Base-by-base conservation (phyloP, 768 basidiomycete species). In the Serendipita sp. region DNA sequence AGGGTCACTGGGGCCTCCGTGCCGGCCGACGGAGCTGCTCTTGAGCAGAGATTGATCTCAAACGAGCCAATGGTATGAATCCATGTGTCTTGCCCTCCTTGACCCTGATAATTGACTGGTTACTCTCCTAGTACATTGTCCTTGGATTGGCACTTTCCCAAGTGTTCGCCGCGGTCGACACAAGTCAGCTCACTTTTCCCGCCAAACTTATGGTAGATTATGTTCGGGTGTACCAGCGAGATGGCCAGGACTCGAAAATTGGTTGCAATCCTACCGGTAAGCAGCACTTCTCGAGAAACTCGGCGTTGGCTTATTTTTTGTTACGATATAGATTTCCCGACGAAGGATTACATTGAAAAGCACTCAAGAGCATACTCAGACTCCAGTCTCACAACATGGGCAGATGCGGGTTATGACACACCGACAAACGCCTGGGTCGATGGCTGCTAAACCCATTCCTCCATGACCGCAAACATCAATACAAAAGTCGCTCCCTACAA, bases 201-300 rank as follows among this genome's bases (percentile, higher is more conserved):
- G 73, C 73, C 0, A 68, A 70, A n/a, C 68, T 76, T 70, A 65
- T 70, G 15, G 66, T 78, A 66, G 77, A 77, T 65, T 78, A 76
- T 64, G 73, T 78, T n/a, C 68, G 72, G 32, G 66, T 72, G 15
- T 66, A 66, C 58, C 75, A 76, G 67, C 70, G 72, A 35, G 56
- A 60, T 32, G 56, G 56, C 16, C 5, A 60, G 35, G 56, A 60
- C 10, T 28, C 56, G 10, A 51, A 51, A n/a, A 30, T 60, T 60
- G 35, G 16, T 10, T 60, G 56, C 36, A n/a, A 60, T 38, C 56
- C 56, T 11, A 60, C 56, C 1, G 56, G 56, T 60, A n/a, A 5
- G 48, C 41, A 41, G 5, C 41, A 41, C n/a, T 5, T 32, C 5
- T n/a, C 48, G 7, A 51, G n/a, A 51, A 32, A 18, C 7, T 8